A percentile compares a stretch with the other conserved stretches of the same genome.
These are phyloP conservation scores for Lactarius sp. DNA, from an alignment of 768 basidiomycete species.

Conservation along the genomic window DNA sequence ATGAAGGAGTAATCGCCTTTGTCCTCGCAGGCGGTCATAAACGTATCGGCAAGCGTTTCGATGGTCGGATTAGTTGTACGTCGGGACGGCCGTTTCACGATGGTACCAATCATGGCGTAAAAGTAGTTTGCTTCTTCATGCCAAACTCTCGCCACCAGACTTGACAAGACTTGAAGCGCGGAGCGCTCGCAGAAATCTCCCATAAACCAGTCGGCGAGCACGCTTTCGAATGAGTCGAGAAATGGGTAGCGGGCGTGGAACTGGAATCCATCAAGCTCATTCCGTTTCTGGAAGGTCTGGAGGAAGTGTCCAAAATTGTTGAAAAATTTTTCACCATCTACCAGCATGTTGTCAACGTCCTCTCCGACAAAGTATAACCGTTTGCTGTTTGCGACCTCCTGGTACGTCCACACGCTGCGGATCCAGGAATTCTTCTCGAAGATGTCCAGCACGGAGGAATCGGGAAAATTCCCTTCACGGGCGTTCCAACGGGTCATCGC, in stretches of 20 bases:
- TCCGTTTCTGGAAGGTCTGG: background rate
- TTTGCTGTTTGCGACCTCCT: conserved; percentile 25
- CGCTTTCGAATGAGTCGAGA: conserved; percentile 24
- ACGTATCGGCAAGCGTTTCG: conserved; percentile 23
- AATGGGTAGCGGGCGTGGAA: conserved; percentile 16
- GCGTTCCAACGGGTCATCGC: conserved; percentile 12
- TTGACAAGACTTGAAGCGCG: conserved; percentile 22
- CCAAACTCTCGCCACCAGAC: conserved; percentile 11
- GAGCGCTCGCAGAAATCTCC: conserved; percentile 19
- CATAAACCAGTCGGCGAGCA: conserved; percentile 20
- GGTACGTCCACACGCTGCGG: conserved; percentile 27
- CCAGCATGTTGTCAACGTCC: background rate
- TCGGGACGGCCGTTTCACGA: conserved; percentile 17
- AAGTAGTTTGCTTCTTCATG: conserved; percentile 22
- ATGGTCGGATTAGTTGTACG: conserved; percentile 20
- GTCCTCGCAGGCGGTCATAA: conserved; percentile 25
- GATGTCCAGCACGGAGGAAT: conserved; percentile 13
- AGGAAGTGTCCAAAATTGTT: conserved; percentile 19
- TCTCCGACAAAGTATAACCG: conserved; percentile 15
- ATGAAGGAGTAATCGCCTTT: conserved; percentile 29
- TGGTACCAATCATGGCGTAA: conserved; percentile 26
- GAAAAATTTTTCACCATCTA: conserved; percentile 13
- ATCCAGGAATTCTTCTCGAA: conserved; percentile 27
- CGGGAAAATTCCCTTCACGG: conserved; percentile 1
- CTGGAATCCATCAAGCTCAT: background rate